Base-by-base conservation (phyloP, 2,329 filamentous ascomycete species). In the Aspergillus brasiliensis region DNA sequence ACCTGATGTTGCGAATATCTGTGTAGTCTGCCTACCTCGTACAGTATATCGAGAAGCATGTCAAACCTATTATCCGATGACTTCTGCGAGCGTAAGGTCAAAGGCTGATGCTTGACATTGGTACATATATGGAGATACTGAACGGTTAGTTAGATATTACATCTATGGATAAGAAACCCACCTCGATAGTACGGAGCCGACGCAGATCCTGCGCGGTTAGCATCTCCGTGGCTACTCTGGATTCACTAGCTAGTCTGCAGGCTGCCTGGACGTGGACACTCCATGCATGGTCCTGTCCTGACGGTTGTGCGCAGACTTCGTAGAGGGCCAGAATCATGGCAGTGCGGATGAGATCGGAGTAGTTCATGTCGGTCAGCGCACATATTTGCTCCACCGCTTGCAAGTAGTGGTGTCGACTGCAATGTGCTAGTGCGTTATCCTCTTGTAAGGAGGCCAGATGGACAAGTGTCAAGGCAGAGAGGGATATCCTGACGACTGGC, bases 291-390 rank as follows among this genome's bases (percentile, higher is more conserved):
- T 25, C 31, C 10, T 52, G 49, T 2, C 28, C 31, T 38, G 34
- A 19, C 19, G 49, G 6, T 8, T 40, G 31, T 11, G 49, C 31
- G 34, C 23, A 40, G 13, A 38, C 11, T 19, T 40, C 34, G 49
- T 52, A 52, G 11, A 52, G 49, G 17, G 49, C 49, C 8, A 52
- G 34, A 13, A 52, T 52, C 49, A 52, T 27, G 27, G 27, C 48
- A 8, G 48, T 19, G 48, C 48, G 27, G 8, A 51, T 10, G 27
- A 51, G 48, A 37, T 51, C 27, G 15, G 23, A 11, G 7, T 19
- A 8, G 13, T 13, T 10, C 2, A 13, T 5, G 3, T 15, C 19
- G 0, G n/a, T 13, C n/a, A 52, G 34, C 15, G 19, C 6, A 15
- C 49, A 38, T 21, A 52, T 52, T 5, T 52, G 49, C 31, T 27